Conservation (phyloP, 2,329 filamentous ascomycete genomes). For the Colletotrichum sp. region DNA sequence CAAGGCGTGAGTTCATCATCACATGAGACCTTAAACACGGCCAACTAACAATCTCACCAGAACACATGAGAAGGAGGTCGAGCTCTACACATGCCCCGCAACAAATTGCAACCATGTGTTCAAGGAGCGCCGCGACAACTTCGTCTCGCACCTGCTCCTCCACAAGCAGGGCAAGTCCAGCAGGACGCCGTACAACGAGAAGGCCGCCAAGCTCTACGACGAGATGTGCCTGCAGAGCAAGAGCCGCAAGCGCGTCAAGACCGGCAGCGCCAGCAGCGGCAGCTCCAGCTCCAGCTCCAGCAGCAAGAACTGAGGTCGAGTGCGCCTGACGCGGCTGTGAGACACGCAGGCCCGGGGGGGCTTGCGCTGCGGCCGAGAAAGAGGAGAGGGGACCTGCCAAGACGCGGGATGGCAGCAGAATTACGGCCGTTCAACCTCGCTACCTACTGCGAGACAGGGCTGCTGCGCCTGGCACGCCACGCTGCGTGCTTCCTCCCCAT, state of each 20-base stretch:
- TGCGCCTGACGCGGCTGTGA: background rate
- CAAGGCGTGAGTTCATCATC: slow-evolving; percentile 45
- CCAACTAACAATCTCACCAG: slow-evolving; percentile 25
- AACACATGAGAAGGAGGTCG: slow-evolving; percentile 21
- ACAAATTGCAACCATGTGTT: slow-evolving; percentile 22
- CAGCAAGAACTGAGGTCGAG: slow-evolving; percentile 9
- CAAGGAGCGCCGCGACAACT: slow-evolving; percentile 26
- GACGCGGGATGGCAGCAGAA: background rate
- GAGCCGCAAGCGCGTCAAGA: slow-evolving; percentile 22
- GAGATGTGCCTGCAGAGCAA: slow-evolving; percentile 24
- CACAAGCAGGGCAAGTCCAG: slow-evolving; percentile 25
- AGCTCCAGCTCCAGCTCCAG: slow-evolving; percentile 7
- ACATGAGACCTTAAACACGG: background rate
- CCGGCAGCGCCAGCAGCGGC: slow-evolving; percentile 5
- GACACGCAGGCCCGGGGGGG: background rate
- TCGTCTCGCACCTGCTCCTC: slow-evolving; percentile 24
- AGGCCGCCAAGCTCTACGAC: slow-evolving; percentile 21
- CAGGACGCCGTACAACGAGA: slow-evolving; percentile 23
- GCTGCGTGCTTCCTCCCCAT: background rate
- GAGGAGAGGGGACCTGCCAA: slow-evolving; percentile 8
- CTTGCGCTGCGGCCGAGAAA: slow-evolving; percentile 10
- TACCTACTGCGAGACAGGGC: background rate
- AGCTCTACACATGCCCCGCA: slow-evolving; percentile 21
- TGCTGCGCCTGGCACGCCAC: background rate
- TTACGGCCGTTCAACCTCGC: background rate